Evolutionary conservation across 1,284 basidiomycete genomes (phyloP).

Genomic region (Limonomyces culmigenus): DNA sequence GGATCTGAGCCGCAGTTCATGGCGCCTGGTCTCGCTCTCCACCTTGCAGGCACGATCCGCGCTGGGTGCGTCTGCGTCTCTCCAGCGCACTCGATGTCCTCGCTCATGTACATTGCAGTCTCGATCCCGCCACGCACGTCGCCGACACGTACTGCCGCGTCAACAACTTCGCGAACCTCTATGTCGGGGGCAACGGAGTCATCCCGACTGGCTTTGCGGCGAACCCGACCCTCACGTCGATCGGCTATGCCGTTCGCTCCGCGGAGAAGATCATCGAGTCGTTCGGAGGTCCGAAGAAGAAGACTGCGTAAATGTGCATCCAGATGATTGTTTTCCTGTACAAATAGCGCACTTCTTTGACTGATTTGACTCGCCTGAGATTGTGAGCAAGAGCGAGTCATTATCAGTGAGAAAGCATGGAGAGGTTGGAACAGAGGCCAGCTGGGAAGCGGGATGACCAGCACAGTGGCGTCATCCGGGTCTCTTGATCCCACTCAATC

Average conservation of each 20-base stretch:
- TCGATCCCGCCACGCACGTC: conserved; percentile 6
- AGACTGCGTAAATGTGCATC: too few relatives aligned
- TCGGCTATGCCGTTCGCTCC: conserved; percentile 8
- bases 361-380: too few relatives aligned
- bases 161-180: conserved; percentile 12
- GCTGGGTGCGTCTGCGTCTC: conserved; percentile 5
- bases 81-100: not conserved
- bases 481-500: too few relatives aligned
- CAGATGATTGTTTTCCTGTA: too few relatives aligned
- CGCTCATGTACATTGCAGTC: conserved; percentile 1
- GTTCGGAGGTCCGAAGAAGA: too few relatives aligned
- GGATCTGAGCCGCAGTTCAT: conserved; percentile 12
- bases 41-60: conserved; percentile 10
- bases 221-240: conserved; percentile 13
- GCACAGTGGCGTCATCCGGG: too few relatives aligned
- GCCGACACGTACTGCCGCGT: conserved; percentile 11
- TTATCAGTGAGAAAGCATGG: too few relatives aligned
- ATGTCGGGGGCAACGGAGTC: conserved; percentile 10
- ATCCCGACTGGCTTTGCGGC: conserved; percentile 9
- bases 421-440: too few relatives aligned
- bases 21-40: conserved; percentile 11
- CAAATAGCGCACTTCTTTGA: too few relatives aligned
- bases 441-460: too few relatives aligned
- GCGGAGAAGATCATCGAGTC: conserved; percentile 6
- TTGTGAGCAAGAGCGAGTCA: too few relatives aligned